These are phyloP conservation scores for Phytophthora podocarpi DNA, from an alignment of 352 stramenopile species.

Conservation along the genomic window DNA sequence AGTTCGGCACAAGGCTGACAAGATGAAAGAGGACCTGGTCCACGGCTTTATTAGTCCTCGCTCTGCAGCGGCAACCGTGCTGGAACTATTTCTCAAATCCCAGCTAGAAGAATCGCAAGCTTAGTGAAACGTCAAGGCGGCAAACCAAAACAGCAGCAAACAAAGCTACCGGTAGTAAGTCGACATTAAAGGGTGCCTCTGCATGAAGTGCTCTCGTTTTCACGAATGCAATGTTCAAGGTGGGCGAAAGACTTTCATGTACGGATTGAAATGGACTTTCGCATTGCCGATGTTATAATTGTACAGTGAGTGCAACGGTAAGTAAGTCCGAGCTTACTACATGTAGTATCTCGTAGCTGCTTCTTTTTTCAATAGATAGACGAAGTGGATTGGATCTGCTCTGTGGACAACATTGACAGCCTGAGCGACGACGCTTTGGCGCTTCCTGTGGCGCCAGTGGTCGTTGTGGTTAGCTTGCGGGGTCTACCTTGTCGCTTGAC, in stretches of 20 bases:
- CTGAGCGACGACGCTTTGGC: slow-evolving; percentile 30
- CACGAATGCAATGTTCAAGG: background rate
- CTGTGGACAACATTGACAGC: slow-evolving; percentile 57
- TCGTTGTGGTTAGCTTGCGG: slow-evolving; percentile 21
- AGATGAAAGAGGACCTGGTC: slow-evolving; percentile 67
- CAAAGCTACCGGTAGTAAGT: background rate
- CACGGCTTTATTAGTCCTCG: slow-evolving; percentile 70
- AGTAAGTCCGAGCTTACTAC: background rate
- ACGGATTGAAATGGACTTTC: background rate
- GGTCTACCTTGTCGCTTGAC: slow-evolving; percentile 22
- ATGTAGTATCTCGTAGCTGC: background rate
- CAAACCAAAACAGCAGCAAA: background rate
- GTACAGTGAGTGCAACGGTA: slow-evolving; percentile 27
- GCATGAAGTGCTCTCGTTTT: background rate
- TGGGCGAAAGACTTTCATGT: too few species aligned
- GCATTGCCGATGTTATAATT: slow-evolving; percentile 23
- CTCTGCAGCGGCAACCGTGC: slow-evolving; percentile 58
- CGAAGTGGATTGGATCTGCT: slow-evolving; percentile 53
- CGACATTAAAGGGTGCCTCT: background rate
- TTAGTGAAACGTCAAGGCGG: slow-evolving; percentile 14
- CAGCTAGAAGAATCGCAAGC: slow-evolving; percentile 31
- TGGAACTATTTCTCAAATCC: slow-evolving; percentile 68
- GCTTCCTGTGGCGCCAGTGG: slow-evolving; percentile 20
- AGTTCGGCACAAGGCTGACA: slow-evolving; percentile 53
- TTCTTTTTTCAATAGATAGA: slow-evolving; percentile 63